Conservation (phyloP, 2,329 filamentous ascomycete species). For the Blumeria hordei region DNA sequence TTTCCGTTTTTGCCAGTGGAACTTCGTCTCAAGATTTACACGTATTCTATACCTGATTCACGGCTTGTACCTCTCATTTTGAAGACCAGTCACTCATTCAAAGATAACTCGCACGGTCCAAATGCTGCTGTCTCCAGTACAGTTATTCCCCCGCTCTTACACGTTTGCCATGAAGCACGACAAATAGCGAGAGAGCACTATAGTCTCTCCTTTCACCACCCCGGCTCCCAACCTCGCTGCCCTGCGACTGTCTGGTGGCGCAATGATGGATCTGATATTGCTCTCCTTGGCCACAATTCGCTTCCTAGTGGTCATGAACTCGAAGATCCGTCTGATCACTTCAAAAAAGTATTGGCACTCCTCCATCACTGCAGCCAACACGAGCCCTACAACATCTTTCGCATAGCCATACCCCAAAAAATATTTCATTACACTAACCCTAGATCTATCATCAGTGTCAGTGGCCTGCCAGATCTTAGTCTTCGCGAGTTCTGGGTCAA, state of each 20-base stretch:
- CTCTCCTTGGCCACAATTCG: constrained; percentile 2
- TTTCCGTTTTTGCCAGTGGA: constrained; percentile 8
- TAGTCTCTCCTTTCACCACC: constrained; percentile 3
- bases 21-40: constrained; percentile 8
- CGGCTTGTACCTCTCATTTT: constrained; percentile 6
- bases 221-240: background rate
- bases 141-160: constrained; percentile 4
- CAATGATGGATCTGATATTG: constrained; percentile 2
- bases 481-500: constrained; percentile 7
- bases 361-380: background rate
- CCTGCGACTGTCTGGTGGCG: constrained; percentile 3
- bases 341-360: constrained; percentile 4
- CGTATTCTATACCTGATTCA: constrained; percentile 5
- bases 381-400: background rate
- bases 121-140: background rate
- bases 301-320: background rate
- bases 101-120: background rate
- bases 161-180: constrained; percentile 5
- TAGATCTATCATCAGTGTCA: background rate
- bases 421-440: constrained; percentile 3
- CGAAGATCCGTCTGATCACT: background rate
- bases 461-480: background rate
- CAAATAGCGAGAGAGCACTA: constrained; percentile 2
- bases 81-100: background rate
- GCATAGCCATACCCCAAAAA: constrained; percentile 5